Percentiles rank a stretch among this genome's conserved stretches.
Conservation (phyloP, 176 grass and related monocot species). For the Aegilops bicornis region DNA sequence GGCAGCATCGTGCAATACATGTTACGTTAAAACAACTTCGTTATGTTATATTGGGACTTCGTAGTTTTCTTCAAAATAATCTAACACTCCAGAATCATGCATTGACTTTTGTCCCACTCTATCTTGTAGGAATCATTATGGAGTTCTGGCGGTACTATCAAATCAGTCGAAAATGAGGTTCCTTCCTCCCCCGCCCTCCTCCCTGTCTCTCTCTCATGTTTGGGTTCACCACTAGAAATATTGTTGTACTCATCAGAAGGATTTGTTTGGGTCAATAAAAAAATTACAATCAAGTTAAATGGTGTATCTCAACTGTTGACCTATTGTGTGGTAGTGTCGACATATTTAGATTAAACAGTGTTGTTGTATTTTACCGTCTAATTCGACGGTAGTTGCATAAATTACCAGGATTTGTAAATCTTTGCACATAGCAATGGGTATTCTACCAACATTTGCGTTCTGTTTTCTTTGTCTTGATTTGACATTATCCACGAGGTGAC, state of each 20-base stretch:
- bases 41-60: not conserved
- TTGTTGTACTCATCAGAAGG: not conserved
- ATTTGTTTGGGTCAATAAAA: not conserved
- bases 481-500: not conserved
- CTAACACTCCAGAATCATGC: not conserved
- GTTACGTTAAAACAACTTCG: not conserved
- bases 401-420: not conserved
- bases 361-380: not conserved
- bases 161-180: conserved; percentile 45
- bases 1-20: not conserved
- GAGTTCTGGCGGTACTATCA: conserved; percentile 23
- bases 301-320: not conserved
- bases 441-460: not conserved
- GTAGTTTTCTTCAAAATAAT: not conserved
- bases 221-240: not conserved
- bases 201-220: not conserved
- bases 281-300: not conserved
- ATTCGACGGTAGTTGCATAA: not conserved
- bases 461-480: not conserved
- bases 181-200: not conserved
- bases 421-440: not conserved
- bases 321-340: not conserved
- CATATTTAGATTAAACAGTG: not conserved
- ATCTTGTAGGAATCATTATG: conserved; percentile 31
- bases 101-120: conserved; percentile 13